Conservation (phyloP, 2,329 filamentous ascomycete species). For the Plectosphaerella sp. region DNA sequence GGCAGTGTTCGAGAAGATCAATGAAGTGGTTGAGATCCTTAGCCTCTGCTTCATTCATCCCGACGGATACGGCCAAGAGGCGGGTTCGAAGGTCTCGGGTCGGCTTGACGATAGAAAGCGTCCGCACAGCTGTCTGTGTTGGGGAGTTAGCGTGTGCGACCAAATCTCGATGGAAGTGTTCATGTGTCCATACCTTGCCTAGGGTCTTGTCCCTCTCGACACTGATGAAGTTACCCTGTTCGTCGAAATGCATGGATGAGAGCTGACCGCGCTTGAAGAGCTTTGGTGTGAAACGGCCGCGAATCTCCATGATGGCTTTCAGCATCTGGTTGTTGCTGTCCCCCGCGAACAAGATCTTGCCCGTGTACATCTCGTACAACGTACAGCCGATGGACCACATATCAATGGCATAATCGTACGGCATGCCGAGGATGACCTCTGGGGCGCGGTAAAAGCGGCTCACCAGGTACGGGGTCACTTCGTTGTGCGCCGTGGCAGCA, state of each 20-base stretch:
- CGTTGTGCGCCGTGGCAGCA: conserved; percentile 63
- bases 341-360: conserved; percentile 94
- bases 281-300: conserved; percentile 87
- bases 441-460: conserved; percentile 97
- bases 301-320: conserved; percentile 90
- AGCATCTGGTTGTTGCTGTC: conserved; percentile 99
- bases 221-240: conserved; percentile 77
- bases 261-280: conserved; percentile 79
- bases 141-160: conserved; percentile 13
- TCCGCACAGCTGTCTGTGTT: conserved; percentile 60
- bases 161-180: conserved; percentile 11
- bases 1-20: conserved; percentile 82
- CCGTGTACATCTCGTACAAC: conserved; percentile 93
- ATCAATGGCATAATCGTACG: conserved; percentile 90
- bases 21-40: conserved; percentile 80
- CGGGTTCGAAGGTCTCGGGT: conserved; percentile 78
- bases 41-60: conserved; percentile 68
- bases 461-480: conserved; percentile 91
- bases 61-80: conserved; percentile 68
- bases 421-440: conserved; percentile 95
- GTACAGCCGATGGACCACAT: conserved; percentile 99
- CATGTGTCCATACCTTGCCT: conserved; percentile 58
- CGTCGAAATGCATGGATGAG: conserved; percentile 76
- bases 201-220: conserved; percentile 84
- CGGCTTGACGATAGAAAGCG: conserved; percentile 67